phyloP scores from a whole-genome alignment of 441 rosid species.

The Francoa sonchifolia region DNA sequence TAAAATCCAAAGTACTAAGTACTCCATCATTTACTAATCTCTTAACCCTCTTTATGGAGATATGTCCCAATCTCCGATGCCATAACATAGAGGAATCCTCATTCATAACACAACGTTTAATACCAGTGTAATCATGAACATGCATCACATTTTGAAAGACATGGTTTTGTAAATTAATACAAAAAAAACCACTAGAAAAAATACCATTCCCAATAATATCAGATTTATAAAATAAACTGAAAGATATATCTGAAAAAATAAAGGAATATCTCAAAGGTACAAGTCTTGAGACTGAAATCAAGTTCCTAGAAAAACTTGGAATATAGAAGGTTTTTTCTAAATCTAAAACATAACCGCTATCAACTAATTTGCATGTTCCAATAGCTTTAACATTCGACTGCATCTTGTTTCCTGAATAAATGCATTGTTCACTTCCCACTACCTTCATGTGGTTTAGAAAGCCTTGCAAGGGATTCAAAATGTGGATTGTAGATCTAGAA shows the following conservation, averaged over 20 bases:
- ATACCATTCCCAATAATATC: neutral
- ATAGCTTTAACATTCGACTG: too few species aligned
- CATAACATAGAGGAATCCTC: neutral
- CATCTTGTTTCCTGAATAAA: too few species aligned
- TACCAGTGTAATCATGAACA: neutral
- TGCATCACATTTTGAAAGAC: neutral
- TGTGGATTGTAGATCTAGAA: slow-evolving; percentile 1
- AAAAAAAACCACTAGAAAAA: neutral
- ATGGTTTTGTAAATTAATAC: too few species aligned
- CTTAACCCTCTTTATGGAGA: neutral
- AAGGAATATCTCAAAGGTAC: neutral
- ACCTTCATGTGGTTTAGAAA: too few species aligned
- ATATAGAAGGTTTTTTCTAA: neutral
- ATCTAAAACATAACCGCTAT: neutral
- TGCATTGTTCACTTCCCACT: too few species aligned
- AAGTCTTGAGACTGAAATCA: neutral
- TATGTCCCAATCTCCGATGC: neutral
- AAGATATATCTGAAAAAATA: neutral
- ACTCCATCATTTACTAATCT: neutral
- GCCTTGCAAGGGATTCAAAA: neutral
- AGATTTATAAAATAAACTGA: too few species aligned
- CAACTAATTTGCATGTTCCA: neutral
- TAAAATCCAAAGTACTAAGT: too few species aligned
- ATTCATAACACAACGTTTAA: neutral
- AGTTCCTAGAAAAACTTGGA: neutral